These are phyloP conservation scores for Auriscalpium orientale DNA, from an alignment of 768 basidiomycete species.

Conservation along the genomic window DNA sequence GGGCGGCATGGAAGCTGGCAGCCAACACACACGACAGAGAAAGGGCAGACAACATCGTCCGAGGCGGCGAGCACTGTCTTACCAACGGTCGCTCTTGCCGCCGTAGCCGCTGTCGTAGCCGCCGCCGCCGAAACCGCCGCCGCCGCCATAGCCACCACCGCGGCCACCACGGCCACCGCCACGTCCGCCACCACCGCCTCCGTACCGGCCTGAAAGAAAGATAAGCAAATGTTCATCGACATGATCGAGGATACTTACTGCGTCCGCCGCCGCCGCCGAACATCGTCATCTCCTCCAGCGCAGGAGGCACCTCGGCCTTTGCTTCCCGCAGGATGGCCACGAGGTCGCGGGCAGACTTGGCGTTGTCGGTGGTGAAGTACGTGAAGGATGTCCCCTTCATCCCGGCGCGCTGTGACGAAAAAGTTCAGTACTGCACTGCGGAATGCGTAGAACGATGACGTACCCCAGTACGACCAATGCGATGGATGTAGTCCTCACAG, in stretches of 20 bases:
- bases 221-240: constrained; percentile 1
- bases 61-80: background rate
- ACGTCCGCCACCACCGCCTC: constrained; percentile 36
- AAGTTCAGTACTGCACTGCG: background rate
- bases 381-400: constrained; percentile 90
- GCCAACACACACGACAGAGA: too few relatives aligned
- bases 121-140: constrained; percentile 29
- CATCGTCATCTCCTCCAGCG: constrained; percentile 89
- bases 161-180: constrained; percentile 39
- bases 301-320: constrained; percentile 77
- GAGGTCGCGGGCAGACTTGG: constrained; percentile 90
- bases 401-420: constrained; percentile 63
- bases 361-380: constrained; percentile 95
- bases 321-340: constrained; percentile 81
- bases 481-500: constrained; percentile 97
- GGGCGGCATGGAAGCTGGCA: too few relatives aligned
- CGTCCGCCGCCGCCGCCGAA: constrained; percentile 77
- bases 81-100: constrained; percentile 26
- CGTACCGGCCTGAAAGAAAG: constrained; percentile 48
- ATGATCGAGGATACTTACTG: constrained; percentile 34
- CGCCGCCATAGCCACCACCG: constrained; percentile 35
- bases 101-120: constrained; percentile 37
- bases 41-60: too few relatives aligned
- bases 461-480: constrained; percentile 96
- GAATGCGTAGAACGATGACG: constrained; percentile 13